Evolutionary conservation across 495 filamentous ascomycete genomes (phyloP).

Genomic region (Talaromyces adpressus): DNA sequence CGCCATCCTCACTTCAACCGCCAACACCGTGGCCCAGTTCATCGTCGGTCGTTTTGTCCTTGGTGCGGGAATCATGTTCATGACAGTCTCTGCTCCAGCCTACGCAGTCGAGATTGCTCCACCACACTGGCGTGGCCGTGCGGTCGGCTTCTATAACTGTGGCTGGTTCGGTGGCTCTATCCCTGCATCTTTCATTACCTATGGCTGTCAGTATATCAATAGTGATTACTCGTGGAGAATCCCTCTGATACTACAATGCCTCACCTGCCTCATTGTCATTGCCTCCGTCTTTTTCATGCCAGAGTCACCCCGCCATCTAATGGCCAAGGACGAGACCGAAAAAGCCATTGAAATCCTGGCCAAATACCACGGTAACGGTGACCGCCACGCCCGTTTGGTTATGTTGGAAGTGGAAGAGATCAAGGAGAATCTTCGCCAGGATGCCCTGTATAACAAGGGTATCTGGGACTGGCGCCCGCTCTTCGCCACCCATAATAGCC

Average conservation of each 20-base stretch:
- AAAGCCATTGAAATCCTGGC: constrained; percentile 47
- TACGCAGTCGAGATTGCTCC: constrained; percentile 75
- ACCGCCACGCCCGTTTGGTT: constrained; percentile 45
- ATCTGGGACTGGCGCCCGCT: constrained; percentile 65
- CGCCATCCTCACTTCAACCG: constrained; percentile 44
- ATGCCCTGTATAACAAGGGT: constrained; percentile 50
- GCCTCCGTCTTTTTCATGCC: constrained; percentile 52
- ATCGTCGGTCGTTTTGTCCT: constrained; percentile 71
- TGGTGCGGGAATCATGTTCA: constrained; percentile 66
- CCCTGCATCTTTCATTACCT: constrained; percentile 33
- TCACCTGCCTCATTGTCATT: constrained; percentile 45
- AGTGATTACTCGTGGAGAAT: constrained; percentile 49
- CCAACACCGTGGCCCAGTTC: constrained; percentile 45
- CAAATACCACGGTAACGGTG: constrained; percentile 53
- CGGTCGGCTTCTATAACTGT: constrained; percentile 56
- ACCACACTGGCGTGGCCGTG: constrained; percentile 59
- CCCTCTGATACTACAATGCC: constrained; percentile 40
- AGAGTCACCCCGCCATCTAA: constrained; percentile 54
- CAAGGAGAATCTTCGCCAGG: constrained; percentile 46
- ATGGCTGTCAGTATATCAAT: constrained; percentile 32
- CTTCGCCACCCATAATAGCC: constrained; percentile 48
- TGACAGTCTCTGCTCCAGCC: constrained; percentile 65
- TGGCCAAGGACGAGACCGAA: constrained; percentile 43
- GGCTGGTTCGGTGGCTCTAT: constrained; percentile 53
- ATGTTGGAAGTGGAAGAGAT: constrained; percentile 49